phyloP scores from a whole-genome alignment of 192 early-diverging fungal genomes.

The Powellomyces hirtus region DNA sequence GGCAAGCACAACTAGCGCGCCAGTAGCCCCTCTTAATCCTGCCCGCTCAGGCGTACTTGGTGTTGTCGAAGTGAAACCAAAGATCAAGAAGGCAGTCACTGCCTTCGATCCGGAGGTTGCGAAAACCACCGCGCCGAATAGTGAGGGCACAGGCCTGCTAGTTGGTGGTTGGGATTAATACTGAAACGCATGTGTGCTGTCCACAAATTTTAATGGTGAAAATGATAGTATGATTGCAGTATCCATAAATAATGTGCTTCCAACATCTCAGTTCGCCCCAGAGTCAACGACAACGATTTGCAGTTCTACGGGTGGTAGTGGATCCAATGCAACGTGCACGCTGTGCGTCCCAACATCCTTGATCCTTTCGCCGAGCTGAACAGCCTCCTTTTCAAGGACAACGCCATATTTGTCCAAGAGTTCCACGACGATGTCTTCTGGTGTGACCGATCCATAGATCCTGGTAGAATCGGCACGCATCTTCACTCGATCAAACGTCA shows the following conservation, averaged over 20 bases:
- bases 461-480: constrained; percentile 10
- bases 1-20: background rate
- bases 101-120: constrained; percentile 4
- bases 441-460: constrained; percentile 36
- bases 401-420: constrained; percentile 12
- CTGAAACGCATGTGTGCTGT: too few relatives aligned
- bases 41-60: constrained; percentile 21
- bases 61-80: constrained; percentile 20
- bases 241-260: too few relatives aligned
- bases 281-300: background rate
- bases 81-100: background rate
- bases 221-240: too few relatives aligned
- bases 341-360: constrained; percentile 28
- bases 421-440: constrained; percentile 17
- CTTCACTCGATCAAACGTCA: constrained; percentile 27
- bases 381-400: constrained; percentile 11
- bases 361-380: constrained; percentile 22
- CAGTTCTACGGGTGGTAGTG: background rate
- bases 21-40: background rate
- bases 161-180: constrained; percentile 30
- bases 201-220: too few relatives aligned
- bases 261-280: too few relatives aligned
- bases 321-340: constrained; percentile 7
- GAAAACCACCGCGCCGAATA: background rate
- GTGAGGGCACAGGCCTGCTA: background rate